A percentile compares a stretch with the other conserved stretches of the same genome.
phyloP scores from a whole-genome alignment of 2,329 filamentous ascomycete species.

The Nakataea oryzae region DNA sequence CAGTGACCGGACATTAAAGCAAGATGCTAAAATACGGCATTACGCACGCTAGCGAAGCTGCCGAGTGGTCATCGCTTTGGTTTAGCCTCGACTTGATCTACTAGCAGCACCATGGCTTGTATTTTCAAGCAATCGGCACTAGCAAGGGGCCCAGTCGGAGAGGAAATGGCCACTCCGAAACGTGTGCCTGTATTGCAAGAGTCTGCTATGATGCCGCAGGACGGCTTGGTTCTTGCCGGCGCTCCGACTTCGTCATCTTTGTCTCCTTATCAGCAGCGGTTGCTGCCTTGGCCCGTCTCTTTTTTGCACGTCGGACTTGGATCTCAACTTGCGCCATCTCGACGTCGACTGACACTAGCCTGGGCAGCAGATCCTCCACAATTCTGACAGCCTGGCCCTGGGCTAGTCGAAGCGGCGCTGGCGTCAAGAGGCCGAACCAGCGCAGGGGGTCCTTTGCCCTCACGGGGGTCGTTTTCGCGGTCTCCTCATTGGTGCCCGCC shows the following conservation, averaged over 20 bases:
- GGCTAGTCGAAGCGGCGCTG: conserved; percentile 41
- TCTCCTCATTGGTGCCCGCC: conserved; percentile 5
- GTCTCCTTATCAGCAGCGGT: not conserved
- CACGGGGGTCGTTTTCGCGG: conserved; percentile 3
- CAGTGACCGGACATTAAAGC: too few relatives aligned
- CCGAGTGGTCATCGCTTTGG: not conserved
- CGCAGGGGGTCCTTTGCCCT: conserved; percentile 39
- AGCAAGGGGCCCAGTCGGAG: not conserved
- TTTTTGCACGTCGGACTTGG: conserved; percentile 52
- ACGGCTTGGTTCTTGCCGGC: not conserved
- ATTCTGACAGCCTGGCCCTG: conserved; percentile 47
- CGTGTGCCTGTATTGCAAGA: not conserved
- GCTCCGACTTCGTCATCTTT: not conserved
- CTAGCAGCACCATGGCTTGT: not conserved
- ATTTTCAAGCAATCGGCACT: not conserved
- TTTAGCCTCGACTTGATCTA: not conserved
- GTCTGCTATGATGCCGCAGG: not conserved
- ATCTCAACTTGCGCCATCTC: conserved; percentile 58
- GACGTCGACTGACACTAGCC: conserved; percentile 43
- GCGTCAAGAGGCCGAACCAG: conserved; percentile 47
- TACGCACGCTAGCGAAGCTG: not conserved
- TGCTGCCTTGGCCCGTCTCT: conserved; percentile 38
- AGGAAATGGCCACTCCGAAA: not conserved
- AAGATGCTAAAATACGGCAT: not conserved
- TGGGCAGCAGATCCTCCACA: conserved; percentile 47